Evolutionary conservation across 163 green algal genomes (phyloP), one percentile per base, ranked within the genome.

Genomic region (Chlorella variabilis): DNA sequence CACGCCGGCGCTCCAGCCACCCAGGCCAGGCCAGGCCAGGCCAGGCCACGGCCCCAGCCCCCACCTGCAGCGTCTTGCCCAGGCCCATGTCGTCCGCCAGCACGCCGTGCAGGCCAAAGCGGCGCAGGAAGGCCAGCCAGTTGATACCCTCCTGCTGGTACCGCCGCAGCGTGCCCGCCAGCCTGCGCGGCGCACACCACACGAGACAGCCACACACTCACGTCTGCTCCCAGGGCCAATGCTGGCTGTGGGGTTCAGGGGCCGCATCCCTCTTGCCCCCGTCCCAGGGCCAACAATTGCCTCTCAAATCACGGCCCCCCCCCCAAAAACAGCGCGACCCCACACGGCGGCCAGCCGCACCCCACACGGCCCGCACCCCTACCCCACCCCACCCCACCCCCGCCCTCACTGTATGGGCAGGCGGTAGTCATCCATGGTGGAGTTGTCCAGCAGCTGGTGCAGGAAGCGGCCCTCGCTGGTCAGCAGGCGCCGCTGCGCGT

Each of bases 1-100:
- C n/a, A n/a, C n/a, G 13, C 8, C 5, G 11, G 29, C n/a, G 27
- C 31, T 38, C 27, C 29, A 68, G 29, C 1, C 3, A 68, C 2
- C 25, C 18, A 38, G 3, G 27, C 58, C n/a, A 36, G 27, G 27
- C 27, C 58, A 66, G 18, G 9, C 27, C 58, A 66, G 15, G 27
- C 25, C 27, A 66, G n/a, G 27, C 6, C 33, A 2, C 29, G 29
- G 2, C 59, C 59, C n/a, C 31, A 25, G 34, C 62, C 62, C 45
- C 33, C 62, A 70, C 62, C 81, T 97, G 96, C 71, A 98, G 86
- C 31, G 95, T 98, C 81, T 95, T 98, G 62, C 93, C 93, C 20
- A 97, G 90, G 20, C 93, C 92, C 96, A 99, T 99, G 87, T 98
- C 97, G 80, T 99, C 97, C 29, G 94, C 96, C 59, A 99, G 90